Conservation (phyloP, 495 filamentous ascomycete genomes). For the Sporormia fimetaria region DNA sequence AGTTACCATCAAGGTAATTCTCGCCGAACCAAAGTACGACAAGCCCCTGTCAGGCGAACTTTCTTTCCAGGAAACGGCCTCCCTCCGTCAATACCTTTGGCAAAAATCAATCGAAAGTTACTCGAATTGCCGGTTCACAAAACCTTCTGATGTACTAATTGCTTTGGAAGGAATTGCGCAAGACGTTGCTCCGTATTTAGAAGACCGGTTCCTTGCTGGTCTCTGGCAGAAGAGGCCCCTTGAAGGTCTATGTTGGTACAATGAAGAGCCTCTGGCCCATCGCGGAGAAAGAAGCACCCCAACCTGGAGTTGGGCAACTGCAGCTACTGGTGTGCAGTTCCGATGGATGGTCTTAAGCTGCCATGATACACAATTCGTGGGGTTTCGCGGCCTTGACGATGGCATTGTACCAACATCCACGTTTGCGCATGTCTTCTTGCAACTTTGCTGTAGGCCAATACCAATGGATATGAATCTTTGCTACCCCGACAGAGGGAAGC, state of each 20-base stretch:
- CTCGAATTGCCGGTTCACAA: not conserved
- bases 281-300: not conserved
- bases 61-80: not conserved
- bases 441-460: no score
- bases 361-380: no score
- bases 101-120: not conserved
- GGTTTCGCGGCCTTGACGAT: no score
- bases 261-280: not conserved
- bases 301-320: conserved; percentile 8
- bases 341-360: no score
- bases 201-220: not conserved
- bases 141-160: not conserved
- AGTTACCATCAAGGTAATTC: not conserved
- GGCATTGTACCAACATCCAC: no score
- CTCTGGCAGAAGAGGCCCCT: not conserved
- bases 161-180: conserved; percentile 2
- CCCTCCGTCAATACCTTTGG: not conserved
- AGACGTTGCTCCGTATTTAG: not conserved
- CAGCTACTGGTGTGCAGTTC: no score
- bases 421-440: no score
- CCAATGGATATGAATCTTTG: no score
- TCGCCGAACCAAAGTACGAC: not conserved
- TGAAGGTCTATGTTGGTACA: conserved; percentile 1
- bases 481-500: no score
- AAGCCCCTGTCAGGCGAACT: not conserved